These are phyloP conservation scores for Salvia splendens DNA, from an alignment of 257 asterid species.

Conservation along the genomic window DNA sequence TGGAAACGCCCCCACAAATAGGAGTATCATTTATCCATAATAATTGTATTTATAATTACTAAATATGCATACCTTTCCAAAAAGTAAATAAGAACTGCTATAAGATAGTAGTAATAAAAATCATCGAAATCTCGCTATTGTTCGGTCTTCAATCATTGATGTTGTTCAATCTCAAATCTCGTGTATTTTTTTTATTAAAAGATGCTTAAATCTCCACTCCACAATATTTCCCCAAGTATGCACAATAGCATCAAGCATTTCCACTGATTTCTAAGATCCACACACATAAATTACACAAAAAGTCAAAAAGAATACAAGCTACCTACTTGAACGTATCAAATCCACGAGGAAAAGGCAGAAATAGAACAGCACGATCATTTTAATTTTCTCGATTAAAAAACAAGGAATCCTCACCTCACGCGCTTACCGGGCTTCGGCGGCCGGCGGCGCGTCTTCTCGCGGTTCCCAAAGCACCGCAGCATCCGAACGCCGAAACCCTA, in stretches of 20 bases:
- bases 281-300: constrained; percentile 31
- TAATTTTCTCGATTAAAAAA: constrained; percentile 30
- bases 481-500: constrained; percentile 51
- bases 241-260: constrained; percentile 24
- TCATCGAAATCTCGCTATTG: no score
- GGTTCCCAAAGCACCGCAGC: constrained; percentile 44
- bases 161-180: background rate
- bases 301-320: background rate
- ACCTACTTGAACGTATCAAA: constrained; percentile 4
- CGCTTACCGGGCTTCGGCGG: constrained; percentile 48
- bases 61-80: background rate
- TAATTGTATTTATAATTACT: no score
- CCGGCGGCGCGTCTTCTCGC: constrained; percentile 49
- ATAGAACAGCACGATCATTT: background rate
- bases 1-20: background rate
- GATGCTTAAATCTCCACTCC: background rate
- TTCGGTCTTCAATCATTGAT: no score
- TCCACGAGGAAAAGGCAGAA: background rate
- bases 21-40: no score
- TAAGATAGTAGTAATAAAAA: no score
- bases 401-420: constrained; percentile 32
- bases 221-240: no score
- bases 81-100: no score
- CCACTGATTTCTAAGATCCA: constrained; percentile 7
- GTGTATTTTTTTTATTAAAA: background rate